Base-by-base conservation (phyloP, 2,329 filamentous ascomycete genomes). In the Chaetomiaceae sp. region DNA sequence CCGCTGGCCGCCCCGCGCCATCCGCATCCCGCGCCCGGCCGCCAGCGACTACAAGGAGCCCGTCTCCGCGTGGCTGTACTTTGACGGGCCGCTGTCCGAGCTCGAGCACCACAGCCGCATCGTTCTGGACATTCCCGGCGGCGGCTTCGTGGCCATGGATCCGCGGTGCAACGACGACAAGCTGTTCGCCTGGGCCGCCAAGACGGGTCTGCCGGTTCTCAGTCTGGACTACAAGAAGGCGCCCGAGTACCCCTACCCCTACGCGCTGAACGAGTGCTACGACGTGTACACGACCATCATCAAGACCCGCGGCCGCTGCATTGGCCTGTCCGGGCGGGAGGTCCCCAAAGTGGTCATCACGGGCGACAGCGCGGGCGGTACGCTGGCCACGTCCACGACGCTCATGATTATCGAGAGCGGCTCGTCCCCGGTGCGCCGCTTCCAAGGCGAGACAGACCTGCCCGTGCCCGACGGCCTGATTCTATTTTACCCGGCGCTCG, bases 71-170 rank as follows among this genome's bases (percentile, higher is more conserved):
- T 97, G 91, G 90, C 71, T 98, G 26, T 98, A 96, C 65, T 98
- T 90, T 58, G 88, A 97, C 59, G 93, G 93, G 0, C 84, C 90
- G 0, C 67, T 95, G 7, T 80, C 83, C 2, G 83, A 88, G 38
- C 70, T 96, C 37, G 81, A 82, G 58, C 77, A 84, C 34, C 85
- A 94, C 61, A 83, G 78, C 41, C 85, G 85, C 58, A 65, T 98
- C 22, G 78, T 98, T 1, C 62, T 98, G 29, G 93, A 98, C 64
- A 81, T 97, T 3, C 93, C 93, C 0, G 93, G 93, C 1, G 93
- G 93, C 26, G 93, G 93, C 0, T 98, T 94, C 55, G 90, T 98
- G 11, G 90, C 93, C 15, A 98, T 98, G 93, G 83, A 88, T 48
- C 93, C 93, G n/a, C 75, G 93, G 38, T 87, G 84, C 58, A 89